Conservation (phyloP, 345 rosid species). For the Eucalyptus sp. region DNA sequence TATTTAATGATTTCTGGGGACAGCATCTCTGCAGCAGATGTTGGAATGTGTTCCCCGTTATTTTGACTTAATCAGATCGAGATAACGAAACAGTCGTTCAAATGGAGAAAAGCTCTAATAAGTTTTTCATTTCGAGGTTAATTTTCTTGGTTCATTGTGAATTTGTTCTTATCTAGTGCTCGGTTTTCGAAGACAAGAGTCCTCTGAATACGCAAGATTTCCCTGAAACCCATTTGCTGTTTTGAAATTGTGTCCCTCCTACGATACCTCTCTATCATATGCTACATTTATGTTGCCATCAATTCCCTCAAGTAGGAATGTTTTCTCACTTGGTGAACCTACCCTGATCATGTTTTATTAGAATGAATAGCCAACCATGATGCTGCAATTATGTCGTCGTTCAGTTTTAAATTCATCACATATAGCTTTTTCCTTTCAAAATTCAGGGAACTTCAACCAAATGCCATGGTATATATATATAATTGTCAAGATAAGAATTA, state of each 20-base stretch:
- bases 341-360: not conserved
- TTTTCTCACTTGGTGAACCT: not conserved
- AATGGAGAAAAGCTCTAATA: not conserved
- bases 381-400: not conserved
- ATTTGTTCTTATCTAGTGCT: not conserved
- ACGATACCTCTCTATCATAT: not conserved
- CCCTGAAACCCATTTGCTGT: not conserved
- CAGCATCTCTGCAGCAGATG: not conserved
- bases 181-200: not conserved
- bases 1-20: not conserved
- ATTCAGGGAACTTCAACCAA: not conserved
- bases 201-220: not conserved
- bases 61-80: not conserved
- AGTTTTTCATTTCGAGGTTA: not conserved
- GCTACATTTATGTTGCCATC: not conserved
- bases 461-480: not conserved
- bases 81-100: not conserved
- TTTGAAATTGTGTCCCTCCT: not conserved
- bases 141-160: not conserved
- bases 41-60: not conserved
- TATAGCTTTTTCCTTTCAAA: not conserved
- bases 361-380: not conserved
- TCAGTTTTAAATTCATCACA: not conserved
- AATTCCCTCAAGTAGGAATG: not conserved
- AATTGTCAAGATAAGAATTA: not conserved